These are phyloP conservation scores for Hypoxylon subgilvum DNA, from an alignment of 495 filamentous ascomycete species.

Conservation along the genomic window DNA sequence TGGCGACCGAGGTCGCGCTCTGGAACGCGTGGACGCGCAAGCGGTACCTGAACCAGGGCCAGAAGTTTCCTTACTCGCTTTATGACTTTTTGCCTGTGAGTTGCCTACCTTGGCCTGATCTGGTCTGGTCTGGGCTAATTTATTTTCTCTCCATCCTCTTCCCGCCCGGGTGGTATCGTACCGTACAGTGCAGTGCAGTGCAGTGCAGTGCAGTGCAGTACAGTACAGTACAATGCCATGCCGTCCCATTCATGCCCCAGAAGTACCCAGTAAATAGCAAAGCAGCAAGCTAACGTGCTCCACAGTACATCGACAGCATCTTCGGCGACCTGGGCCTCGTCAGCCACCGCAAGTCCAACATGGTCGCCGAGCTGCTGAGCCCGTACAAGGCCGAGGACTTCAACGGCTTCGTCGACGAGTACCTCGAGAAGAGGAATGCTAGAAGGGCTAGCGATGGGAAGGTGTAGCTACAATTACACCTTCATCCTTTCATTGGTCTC, in stretches of 20 bases:
- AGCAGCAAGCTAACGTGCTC: conserved; percentile 8
- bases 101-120: not conserved
- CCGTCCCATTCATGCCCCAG: too few species aligned
- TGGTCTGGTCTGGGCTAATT: too few species aligned
- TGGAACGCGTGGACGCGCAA: conserved; percentile 50
- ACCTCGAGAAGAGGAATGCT: conserved; percentile 16
- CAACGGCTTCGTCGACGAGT: conserved; percentile 31
- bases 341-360: conserved; percentile 26
- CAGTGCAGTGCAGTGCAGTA: too few species aligned
- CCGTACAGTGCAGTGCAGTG: too few species aligned
- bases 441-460: too few species aligned
- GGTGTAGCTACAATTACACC: too few species aligned
- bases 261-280: not conserved
- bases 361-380: conserved; percentile 18
- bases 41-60: conserved; percentile 43
- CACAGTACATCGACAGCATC: conserved; percentile 34
- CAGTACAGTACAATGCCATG: too few species aligned
- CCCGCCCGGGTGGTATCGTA: too few species aligned
- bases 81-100: conserved; percentile 39
- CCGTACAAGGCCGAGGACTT: conserved; percentile 25
- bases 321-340: conserved; percentile 21
- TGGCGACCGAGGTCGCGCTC: conserved; percentile 44
- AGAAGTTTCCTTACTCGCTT: conserved; percentile 31
- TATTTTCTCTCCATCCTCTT: too few species aligned
- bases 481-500: too few species aligned